Conservation (phyloP, 257 asterid species). For the Solanum lycopersicoides region DNA sequence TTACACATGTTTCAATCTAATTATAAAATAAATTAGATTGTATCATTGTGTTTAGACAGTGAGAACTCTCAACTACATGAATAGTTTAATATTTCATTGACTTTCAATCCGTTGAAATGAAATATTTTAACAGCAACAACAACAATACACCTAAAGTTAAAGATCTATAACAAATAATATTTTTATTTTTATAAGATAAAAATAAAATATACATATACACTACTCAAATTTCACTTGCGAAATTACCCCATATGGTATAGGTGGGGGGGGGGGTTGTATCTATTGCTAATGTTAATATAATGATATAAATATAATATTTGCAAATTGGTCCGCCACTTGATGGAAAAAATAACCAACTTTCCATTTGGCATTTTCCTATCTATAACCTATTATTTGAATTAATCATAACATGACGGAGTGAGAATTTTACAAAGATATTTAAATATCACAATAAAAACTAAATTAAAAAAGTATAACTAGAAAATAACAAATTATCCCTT, state of each 20-base stretch:
- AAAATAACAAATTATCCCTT: background rate
- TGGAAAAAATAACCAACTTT: background rate
- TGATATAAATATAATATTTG: background rate
- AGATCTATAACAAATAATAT: no score
- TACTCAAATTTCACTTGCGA: no score
- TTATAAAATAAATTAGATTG: background rate
- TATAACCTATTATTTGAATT: background rate
- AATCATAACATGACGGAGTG: no score
- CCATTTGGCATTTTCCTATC: background rate
- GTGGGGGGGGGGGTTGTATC: no score
- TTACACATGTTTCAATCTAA: background rate
- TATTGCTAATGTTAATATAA: background rate
- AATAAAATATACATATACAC: fast-evolving
- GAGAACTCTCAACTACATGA: background rate
- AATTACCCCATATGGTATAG: no score
- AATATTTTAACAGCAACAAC: background rate
- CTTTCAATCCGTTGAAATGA: background rate
- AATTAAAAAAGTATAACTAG: no score
- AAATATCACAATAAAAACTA: no score
- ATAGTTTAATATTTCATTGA: background rate
- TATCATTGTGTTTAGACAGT: fast-evolving
- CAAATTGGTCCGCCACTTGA: background rate
- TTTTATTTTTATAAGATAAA: no score
- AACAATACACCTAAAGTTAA: no score
- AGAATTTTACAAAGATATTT: no score